Base-by-base conservation (phyloP, 2,329 filamentous ascomycete genomes). In the Exophiala sp. region DNA sequence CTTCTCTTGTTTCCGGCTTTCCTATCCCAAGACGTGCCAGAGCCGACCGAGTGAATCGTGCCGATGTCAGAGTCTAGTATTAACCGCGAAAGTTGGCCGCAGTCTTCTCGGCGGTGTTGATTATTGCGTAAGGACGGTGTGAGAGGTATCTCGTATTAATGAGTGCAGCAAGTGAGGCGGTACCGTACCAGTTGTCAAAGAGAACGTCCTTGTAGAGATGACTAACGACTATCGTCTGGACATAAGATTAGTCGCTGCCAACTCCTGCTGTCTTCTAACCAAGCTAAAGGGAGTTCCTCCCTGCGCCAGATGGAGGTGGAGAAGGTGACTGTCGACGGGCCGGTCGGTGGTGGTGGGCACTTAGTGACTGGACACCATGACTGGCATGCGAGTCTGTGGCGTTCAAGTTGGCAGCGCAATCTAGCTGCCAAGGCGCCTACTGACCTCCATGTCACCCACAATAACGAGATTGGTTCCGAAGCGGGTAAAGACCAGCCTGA, bases 21-120 rank as follows among this genome's bases (percentile, higher is more conserved):
- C 40, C 27, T 44, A 27, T 21, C 23, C 47, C 42, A 22, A 27
- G 43, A 24, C 21, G 18, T 19, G 19, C 34, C 38, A 46, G 35
- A 32, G n/a, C n/a, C n/a, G 18, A 38, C 30, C 23, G 13, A 23
- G 44, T 27, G 8, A 41, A 41, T 47, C 43, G 47, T 47, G 43
- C 32, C 29, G 21, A 34, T 43, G 32, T 45, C 27, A 29, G 40
- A 42, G 39, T 24, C 30, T 50, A 29, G 50, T 49, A 50, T 38
- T 43, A 46, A 43, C 38, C 37, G 29, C 16, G 39, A 32, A 18
- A 24, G 14, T 7, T 21, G 27, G 10, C 6, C 13, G 16, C 7
- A 24, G 18, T 34, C 10, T 45, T 9, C 4, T 43, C 24, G 24
- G 24, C 22, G 40, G 34, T 18, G 29, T 19, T 19, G 38, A 24